Conservation (phyloP, 1,284 basidiomycete genomes). For the Leccinum subrobustum region DNA sequence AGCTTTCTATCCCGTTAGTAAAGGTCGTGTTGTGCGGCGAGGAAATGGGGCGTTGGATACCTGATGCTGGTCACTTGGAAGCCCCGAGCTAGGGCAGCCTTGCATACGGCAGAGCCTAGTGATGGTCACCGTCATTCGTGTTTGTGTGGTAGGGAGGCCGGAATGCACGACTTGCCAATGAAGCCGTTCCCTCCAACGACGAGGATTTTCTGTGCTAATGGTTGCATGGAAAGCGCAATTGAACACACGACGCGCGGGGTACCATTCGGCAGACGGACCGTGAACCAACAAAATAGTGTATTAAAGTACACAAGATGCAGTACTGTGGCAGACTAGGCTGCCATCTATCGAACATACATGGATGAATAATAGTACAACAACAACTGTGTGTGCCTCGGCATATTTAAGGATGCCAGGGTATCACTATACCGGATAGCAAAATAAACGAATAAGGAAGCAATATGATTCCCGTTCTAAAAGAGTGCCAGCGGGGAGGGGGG, state of each 20-base stretch:
- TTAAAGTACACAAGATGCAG: conserved; percentile 4
- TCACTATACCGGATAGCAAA: conserved; percentile 17
- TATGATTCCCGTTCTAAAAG: conserved; percentile 1
- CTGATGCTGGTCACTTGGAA: conserved; percentile 89
- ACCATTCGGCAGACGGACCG: background rate
- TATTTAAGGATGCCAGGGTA: background rate
- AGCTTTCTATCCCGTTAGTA: conserved; percentile 44
- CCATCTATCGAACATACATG: background rate
- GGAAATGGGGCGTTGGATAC: conserved; percentile 37
- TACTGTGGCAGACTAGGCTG: conserved; percentile 8
- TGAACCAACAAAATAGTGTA: background rate
- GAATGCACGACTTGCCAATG: conserved; percentile 56
- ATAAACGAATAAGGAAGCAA: conserved; percentile 3
- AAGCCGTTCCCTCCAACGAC: conserved; percentile 96
- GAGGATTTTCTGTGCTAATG: conserved; percentile 61
- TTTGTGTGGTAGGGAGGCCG: background rate
- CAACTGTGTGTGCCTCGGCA: background rate
- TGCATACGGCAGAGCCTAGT: conserved; percentile 89
- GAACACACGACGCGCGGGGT: background rate
- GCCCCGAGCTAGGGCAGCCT: conserved; percentile 78
- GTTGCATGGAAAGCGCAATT: conserved; percentile 31
- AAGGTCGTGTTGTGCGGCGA: background rate
- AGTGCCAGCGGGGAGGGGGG: conserved; percentile 13
- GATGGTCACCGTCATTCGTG: conserved; percentile 11
- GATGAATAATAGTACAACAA: background rate